Base-by-base conservation (phyloP, 257 asterid species). In the Lavandula angustifolia region DNA sequence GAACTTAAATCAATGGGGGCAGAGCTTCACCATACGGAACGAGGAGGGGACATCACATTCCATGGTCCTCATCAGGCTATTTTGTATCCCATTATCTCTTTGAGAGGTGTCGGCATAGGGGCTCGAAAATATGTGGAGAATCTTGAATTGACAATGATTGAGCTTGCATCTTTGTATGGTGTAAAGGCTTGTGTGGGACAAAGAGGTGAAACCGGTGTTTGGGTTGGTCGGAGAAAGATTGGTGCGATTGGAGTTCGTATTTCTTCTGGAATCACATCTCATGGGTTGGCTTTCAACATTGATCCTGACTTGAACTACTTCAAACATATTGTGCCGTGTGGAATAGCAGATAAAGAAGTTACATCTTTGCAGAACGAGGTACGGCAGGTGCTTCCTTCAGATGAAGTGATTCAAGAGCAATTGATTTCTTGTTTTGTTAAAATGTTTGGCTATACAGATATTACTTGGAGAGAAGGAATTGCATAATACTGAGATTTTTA, bases 61-160 rank as follows among this genome's bases (percentile, higher is more conserved):
- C 65, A 59, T 7, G 65, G 65, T 12, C 65, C 65, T 59, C 65
- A 12, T 41, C 65, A 59, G 65, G 65, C 52, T 10, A 12, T 59
- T 7, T 11, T 59, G 52, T 59, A 59, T 48, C 65, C 65, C 4
- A 22, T 59, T 12, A 8, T 59, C 52, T 59, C 65, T 3, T 59
- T 59, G 52, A 59, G 65, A 41, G 65, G 22, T 11, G 18, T 59
- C 22, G 22, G 65, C 1, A 11, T 41, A 5, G 65, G 65, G 51
- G 65, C 65, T n/a, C 18, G 65, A 7, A 59, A 41, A 59, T 59
- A 59, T 2, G 65, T 59, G 38, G 52, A 59, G 38, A 59, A 59
- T 59, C 65, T 59, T 41, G 65, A 59, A 4, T 59, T 51, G 18
- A 59, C 65, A 6, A 59, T 59, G 65, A 41, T 59, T 41, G 65